Conservation (phyloP, 441 rosid genomes). For the Euphorbia schlechtendalii region DNA sequence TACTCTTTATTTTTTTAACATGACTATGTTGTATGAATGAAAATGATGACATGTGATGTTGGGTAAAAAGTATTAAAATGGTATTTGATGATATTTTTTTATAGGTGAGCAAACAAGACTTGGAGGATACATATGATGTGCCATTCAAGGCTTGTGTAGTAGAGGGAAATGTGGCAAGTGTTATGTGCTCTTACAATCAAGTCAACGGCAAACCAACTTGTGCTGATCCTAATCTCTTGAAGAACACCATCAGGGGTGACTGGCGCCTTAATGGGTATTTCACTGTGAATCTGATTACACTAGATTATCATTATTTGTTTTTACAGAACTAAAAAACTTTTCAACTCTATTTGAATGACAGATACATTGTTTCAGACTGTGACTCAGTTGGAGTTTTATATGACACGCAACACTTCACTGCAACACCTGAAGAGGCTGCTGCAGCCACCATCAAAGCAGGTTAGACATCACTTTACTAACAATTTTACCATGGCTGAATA, state of each 20-base stretch:
- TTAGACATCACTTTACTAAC: no score
- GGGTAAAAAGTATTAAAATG: no score
- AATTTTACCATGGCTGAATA: no score
- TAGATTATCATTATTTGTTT: background rate
- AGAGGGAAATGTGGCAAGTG: conserved; percentile 86
- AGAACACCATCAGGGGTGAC: conserved; percentile 54
- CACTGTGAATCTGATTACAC: background rate
- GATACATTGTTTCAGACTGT: conserved; percentile 87
- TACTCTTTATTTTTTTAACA: no score
- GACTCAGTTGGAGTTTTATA: conserved; percentile 75
- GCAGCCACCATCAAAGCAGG: conserved; percentile 71
- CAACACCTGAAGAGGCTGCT: conserved; percentile 68
- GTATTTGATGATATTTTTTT: no score
- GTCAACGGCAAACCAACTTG: conserved; percentile 95
- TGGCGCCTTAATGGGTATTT: conserved; percentile 83
- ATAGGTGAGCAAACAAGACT: conserved; percentile 86
- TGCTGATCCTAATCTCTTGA: conserved; percentile 72
- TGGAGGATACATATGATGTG: conserved; percentile 75
- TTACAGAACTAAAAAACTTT: background rate
- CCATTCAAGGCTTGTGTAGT: conserved; percentile 74
- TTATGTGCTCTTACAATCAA: conserved; percentile 95
- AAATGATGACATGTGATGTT: no score
- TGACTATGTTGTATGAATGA: no score
- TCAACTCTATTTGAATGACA: conserved; percentile 19
- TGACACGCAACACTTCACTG: conserved; percentile 60